Percentiles rank a stretch among this genome's conserved stretches.
These are phyloP conservation scores for Dothideomycetes sp. DNA, from an alignment of 2,329 filamentous ascomycete genomes.

Conservation along the genomic window DNA sequence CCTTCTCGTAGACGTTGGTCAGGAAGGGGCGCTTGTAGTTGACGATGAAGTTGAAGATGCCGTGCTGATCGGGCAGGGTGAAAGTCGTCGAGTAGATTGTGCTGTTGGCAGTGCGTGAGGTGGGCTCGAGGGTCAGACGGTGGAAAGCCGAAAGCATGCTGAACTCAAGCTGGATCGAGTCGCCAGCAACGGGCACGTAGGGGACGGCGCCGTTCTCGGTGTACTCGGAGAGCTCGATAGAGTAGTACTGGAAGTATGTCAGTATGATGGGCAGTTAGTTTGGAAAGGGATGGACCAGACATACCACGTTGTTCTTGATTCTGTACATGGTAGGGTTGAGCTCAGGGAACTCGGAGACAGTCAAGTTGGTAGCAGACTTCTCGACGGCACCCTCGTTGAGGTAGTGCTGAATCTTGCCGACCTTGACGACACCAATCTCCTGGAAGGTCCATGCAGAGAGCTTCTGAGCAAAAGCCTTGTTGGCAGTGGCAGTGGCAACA, in stretches of 20 bases:
- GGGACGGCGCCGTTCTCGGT: conserved; percentile 63
- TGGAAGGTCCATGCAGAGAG: conserved; percentile 94
- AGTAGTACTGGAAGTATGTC: conserved; percentile 55
- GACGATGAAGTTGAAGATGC: conserved; percentile 96
- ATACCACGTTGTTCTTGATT: conserved; percentile 91
- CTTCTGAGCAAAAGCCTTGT: conserved; percentile 76
- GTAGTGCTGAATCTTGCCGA: conserved; percentile 75
- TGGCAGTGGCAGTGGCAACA: conserved; percentile 57
- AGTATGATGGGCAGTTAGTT: conserved; percentile 17
- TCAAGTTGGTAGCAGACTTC: conserved; percentile 20
- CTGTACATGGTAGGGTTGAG: conserved; percentile 83
- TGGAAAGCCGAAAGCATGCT: conserved; percentile 98
- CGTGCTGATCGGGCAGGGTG: conserved; percentile 87
- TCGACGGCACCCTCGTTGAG: conserved; percentile 45
- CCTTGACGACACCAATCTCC: conserved; percentile 80
- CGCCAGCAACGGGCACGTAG: conserved; percentile 59
- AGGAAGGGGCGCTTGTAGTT: conserved; percentile 96
- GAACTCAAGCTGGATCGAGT: conserved; percentile 88
- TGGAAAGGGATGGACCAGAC: conserved; percentile 32
- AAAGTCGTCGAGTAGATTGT: conserved; percentile 69
- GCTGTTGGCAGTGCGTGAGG: conserved; percentile 52
- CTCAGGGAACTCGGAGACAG: conserved; percentile 25
- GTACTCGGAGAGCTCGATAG: conserved; percentile 84
- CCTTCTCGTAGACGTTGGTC: conserved; percentile 84
- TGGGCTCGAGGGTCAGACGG: conserved; percentile 61